Conservation (phyloP, 2,329 filamentous ascomycete genomes). For the Chrysoporthe cubensis region DNA sequence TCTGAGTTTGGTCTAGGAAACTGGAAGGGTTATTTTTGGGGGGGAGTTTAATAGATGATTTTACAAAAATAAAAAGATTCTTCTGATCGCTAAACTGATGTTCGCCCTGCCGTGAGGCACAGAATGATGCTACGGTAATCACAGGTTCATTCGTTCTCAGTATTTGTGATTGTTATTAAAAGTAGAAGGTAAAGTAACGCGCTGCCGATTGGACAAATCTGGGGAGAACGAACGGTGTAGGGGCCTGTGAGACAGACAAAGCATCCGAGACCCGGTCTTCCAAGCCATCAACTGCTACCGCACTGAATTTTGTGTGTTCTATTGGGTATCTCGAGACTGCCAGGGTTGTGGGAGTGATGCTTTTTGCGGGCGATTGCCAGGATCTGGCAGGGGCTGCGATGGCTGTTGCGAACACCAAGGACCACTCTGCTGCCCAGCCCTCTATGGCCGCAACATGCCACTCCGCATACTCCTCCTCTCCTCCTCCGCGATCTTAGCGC, state of each 20-base stretch:
- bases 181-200: background rate
- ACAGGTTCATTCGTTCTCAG: background rate
- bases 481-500: slow-evolving; percentile 37
- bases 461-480: slow-evolving; percentile 28
- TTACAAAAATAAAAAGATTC: slow-evolving; percentile 1
- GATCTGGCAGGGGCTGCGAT: background rate
- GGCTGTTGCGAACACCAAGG: background rate
- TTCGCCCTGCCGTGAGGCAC: background rate
- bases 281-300: background rate
- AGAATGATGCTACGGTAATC: background rate
- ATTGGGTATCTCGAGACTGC: background rate
- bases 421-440: background rate
- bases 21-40: background rate
- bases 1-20: background rate
- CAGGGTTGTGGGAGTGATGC: background rate
- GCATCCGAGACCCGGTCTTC: too few species aligned
- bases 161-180: background rate
- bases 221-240: too few species aligned
- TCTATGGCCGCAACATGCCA: slow-evolving; percentile 22
- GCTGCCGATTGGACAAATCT: too few species aligned
- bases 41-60: background rate
- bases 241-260: too few species aligned
- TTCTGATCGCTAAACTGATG: slow-evolving; percentile 2
- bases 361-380: background rate
- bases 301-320: background rate